Evolutionary conservation across 768 basidiomycete species (phyloP), one percentile per base, ranked within the genome.

Genomic region (Brasilioporus rufonigricans): DNA sequence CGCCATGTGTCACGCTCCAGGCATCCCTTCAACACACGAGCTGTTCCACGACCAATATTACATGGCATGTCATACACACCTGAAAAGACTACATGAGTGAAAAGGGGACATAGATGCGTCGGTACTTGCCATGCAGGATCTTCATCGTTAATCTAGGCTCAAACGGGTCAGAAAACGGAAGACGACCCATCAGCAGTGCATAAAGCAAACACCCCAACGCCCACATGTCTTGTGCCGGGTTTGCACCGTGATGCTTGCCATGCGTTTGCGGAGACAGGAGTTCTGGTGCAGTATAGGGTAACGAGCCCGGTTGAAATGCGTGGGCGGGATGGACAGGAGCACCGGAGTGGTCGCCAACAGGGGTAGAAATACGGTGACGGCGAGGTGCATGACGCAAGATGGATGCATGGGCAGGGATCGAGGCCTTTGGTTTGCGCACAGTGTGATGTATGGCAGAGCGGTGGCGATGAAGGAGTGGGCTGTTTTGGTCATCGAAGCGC

Each of bases 211-310:
- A 85, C 0, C 97, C 97, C 3, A 98, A 74, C 0, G 97, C 94
- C 97, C 97, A 99, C 27, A 98, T 86, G 60, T 99, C 97, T 65
- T 94, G 91, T 0, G 90, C 84, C 2, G 93, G 87, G 61, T 83
- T 73, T 9, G 65, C 63, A 24, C 69, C 61, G 24, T 58, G 50
- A 18, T 51, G 52, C 29, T 24, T 66, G 0, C 81, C 79, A 3
- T 71, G 72, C 16, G 73, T 69, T 48, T 80, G 82, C 0, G 89
- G 84, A 4, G 84, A 76, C 3, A 97, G 78, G 4, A 97, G 80
- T 67, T 98, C 94, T 6, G 94, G 94, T 0, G 94, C 80, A 1
- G 92, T 89, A 64, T 98, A 98, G 0, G 93, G 93, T 3, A 98
- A 74, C 1, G 93, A 96, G 8, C 93, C 95, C 0, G 88, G 85